Base-by-base conservation (phyloP, 2,329 filamentous ascomycete species). In the Lasiodiplodia sp. region DNA sequence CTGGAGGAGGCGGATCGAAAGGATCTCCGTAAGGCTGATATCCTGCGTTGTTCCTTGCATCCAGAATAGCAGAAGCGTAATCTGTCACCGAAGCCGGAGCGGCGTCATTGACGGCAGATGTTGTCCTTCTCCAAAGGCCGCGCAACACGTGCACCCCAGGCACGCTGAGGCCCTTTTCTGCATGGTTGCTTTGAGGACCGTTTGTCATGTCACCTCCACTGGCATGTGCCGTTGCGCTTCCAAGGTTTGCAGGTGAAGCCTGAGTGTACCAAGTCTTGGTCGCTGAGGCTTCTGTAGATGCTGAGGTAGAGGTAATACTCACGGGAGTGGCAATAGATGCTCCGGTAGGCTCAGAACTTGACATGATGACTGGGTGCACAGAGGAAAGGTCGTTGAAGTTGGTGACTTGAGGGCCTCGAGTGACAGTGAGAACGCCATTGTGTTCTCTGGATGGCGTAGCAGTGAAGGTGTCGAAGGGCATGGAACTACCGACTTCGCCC, bases 371-470 rank as follows among this genome's bases (percentile, higher is more conserved):
- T 12, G 60, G 47, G 6, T 40, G 47, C 11, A 64, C 18, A 6
- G 60, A 10, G 31, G 47, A 53, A 14, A 64, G 37, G 28, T 52
- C n/a, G n/a, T 64, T 64, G 18, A n/a, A 18, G 47, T 64, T 64
- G 10, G 60, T 64, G 6, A 12, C 12, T 18, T 52, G 60, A 11
- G 60, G 47, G 2, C 47, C 60, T 2, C 47, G 60, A n/a, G 60
- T 53, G 5, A 64, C 47, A 11, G 60, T 64, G 47, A 64, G 47
- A 25, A 64, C 31, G n/a, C 47, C 47, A 16, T 64, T 52, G 28
- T 21, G 18, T 2, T 21, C 16, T 31, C 31, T 53, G n/a, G 37
- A 47, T 28, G 56, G 18, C 23, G 38, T 18, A 7, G 38, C 11
- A 11, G 40, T 11, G 38, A 47, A 3, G 5, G 31, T 37, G 18